phyloP scores from a whole-genome alignment of 441 rosid species.

The Gossypium aridum region DNA sequence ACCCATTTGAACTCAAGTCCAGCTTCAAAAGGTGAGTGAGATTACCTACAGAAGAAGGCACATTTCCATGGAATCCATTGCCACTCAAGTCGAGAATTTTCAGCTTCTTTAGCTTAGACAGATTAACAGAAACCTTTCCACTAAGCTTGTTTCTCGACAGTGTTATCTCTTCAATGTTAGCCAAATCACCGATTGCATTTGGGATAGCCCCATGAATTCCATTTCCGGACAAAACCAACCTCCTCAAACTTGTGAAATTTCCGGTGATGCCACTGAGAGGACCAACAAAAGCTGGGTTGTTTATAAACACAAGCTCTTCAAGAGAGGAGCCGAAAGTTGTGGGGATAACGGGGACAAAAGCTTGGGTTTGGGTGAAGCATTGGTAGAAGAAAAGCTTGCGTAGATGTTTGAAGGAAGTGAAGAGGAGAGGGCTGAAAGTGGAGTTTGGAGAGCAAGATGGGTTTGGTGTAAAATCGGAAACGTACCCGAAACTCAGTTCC shows the following conservation, averaged over 20 bases:
- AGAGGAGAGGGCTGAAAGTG: constrained; percentile 43
- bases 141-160: constrained; percentile 49
- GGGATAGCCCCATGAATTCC: constrained; percentile 49
- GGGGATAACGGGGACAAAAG: constrained; percentile 26
- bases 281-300: constrained; percentile 45
- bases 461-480: constrained; percentile 56
- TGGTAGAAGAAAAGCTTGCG: constrained; percentile 65
- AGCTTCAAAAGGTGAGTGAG: constrained; percentile 48
- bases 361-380: constrained; percentile 40
- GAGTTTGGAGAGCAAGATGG: constrained; percentile 53
- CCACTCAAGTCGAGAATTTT: constrained; percentile 48
- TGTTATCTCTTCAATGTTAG: constrained; percentile 40
- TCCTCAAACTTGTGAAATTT: constrained; percentile 38
- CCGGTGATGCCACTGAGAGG: constrained; percentile 31
- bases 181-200: constrained; percentile 27
- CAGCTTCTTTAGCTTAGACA: constrained; percentile 32
- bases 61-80: constrained; percentile 35
- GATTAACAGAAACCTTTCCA: constrained; percentile 26
- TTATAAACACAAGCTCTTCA: constrained; percentile 56
- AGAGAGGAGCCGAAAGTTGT: constrained; percentile 31
- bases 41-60: constrained; percentile 38
- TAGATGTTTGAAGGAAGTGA: constrained; percentile 42
- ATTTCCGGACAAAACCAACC: constrained; percentile 50
- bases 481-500: constrained; percentile 54
- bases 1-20: constrained; percentile 44